phyloP scores from a whole-genome alignment of 805 yeast species.

The Cyberlindnera americana region DNA sequence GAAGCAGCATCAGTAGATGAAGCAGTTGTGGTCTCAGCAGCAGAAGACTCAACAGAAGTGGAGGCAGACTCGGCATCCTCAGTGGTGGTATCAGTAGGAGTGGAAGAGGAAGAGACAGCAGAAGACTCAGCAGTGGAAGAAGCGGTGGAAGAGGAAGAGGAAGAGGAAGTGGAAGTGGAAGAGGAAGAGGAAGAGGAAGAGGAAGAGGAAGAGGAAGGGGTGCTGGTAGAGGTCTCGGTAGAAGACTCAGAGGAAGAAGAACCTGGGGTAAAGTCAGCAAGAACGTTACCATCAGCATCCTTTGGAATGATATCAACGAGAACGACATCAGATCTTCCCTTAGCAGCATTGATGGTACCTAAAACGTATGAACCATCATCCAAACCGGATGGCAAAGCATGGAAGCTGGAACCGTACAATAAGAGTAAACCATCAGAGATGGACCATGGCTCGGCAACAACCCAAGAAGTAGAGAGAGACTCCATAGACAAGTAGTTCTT shows the following conservation, averaged over 20 bases:
- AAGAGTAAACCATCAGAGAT: slow-evolving; percentile 16
- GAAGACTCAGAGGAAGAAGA: background rate
- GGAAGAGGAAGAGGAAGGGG: background rate
- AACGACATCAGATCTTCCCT: slow-evolving; percentile 9
- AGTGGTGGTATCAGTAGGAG: background rate
- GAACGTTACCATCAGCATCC: slow-evolving; percentile 2
- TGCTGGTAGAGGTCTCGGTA: background rate
- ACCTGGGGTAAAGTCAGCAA: background rate
- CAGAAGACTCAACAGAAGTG: background rate
- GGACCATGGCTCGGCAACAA: slow-evolving; percentile 16
- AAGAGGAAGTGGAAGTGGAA: background rate
- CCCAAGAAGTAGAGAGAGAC: slow-evolving; percentile 8
- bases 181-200: background rate
- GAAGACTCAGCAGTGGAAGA: background rate
- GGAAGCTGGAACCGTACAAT: slow-evolving; percentile 19
- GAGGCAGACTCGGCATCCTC: background rate
- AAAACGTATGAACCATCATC: slow-evolving; percentile 12
- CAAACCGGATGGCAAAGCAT: slow-evolving; percentile 18
- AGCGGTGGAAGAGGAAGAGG: background rate
- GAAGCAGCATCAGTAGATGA: too few species aligned
- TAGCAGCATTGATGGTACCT: slow-evolving; percentile 21
- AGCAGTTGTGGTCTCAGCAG: too few species aligned
- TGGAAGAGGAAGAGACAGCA: background rate
- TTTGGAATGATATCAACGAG: slow-evolving; percentile 3
- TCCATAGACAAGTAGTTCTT: slow-evolving; percentile 14